Evolutionary conservation across 2,329 filamentous ascomycete species (phyloP).

Genomic region (Elsinoe batatas): DNA sequence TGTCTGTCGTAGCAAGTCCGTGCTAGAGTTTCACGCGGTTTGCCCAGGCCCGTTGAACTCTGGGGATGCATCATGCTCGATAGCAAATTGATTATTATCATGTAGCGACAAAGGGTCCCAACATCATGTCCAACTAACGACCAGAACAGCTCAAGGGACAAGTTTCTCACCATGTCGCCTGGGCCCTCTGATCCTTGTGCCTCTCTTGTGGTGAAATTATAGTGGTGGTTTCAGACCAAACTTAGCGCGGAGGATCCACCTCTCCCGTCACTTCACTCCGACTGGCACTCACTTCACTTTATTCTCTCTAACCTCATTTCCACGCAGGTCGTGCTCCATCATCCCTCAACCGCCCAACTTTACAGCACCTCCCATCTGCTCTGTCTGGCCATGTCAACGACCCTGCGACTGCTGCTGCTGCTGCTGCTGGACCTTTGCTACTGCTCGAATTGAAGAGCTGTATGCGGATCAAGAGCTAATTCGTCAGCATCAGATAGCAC

Average conservation of each 20-base stretch:
- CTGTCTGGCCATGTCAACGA: constrained; percentile 6
- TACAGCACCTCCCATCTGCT: neutral
- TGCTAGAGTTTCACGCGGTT: neutral
- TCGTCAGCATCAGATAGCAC: neutral
- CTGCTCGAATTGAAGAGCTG: constrained; percentile 1
- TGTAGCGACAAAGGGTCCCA: no score
- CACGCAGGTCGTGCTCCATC: constrained; percentile 4
- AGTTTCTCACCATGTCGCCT: neutral
- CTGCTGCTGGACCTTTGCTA: constrained; percentile 5
- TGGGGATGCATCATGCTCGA: neutral
- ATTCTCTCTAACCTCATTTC: neutral
- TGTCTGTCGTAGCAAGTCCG: neutral
- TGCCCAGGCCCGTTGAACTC: neutral
- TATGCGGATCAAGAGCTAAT: neutral
- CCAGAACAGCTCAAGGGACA: neutral
- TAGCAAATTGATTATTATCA: neutral
- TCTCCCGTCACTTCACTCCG: neutral
- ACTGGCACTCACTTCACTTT: neutral
- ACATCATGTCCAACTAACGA: no score
- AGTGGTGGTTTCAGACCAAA: neutral
- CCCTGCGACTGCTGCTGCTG: constrained; percentile 10
- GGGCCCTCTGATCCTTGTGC: neutral
- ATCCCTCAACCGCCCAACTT: neutral
- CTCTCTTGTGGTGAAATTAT: constrained; percentile 3
- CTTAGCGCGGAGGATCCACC: neutral